phyloP scores from a whole-genome alignment of 768 basidiomycete species.

The Suillus luteus region DNA sequence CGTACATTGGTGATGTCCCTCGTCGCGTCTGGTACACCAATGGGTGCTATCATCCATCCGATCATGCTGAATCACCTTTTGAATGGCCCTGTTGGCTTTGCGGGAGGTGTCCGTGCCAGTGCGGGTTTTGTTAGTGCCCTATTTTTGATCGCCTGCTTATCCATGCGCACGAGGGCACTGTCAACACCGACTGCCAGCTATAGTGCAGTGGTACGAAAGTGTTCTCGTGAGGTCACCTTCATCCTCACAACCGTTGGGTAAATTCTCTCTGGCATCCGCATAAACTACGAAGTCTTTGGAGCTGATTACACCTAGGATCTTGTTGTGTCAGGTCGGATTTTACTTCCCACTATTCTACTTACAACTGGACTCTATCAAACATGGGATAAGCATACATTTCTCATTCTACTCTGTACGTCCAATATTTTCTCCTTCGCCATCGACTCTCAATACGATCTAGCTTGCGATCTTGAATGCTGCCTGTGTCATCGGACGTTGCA shows the following conservation, averaged over 20 bases:
- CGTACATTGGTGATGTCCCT: constrained; percentile 48
- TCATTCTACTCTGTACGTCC: constrained; percentile 55
- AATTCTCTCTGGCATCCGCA: neutral
- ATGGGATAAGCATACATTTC: constrained; percentile 45
- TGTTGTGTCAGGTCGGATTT: constrained; percentile 14
- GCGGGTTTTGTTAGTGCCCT: constrained; percentile 40
- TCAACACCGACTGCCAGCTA: constrained; percentile 13
- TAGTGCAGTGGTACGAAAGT: constrained; percentile 26
- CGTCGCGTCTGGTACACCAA: constrained; percentile 46
- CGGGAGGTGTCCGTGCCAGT: constrained; percentile 39
- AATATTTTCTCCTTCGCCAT: neutral
- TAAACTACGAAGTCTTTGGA: too few relatives aligned
- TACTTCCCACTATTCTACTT: constrained; percentile 60
- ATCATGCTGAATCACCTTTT: constrained; percentile 56
- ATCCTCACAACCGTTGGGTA: constrained; percentile 30
- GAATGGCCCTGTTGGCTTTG: constrained; percentile 48
- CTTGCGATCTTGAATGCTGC: constrained; percentile 55
- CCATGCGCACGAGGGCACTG: constrained; percentile 41
- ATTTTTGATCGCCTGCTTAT: constrained; percentile 39
- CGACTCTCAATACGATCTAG: constrained; percentile 25
- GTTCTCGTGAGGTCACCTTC: constrained; percentile 25
- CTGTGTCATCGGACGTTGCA: constrained; percentile 49
- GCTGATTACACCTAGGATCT: constrained; percentile 18
- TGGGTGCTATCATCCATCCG: constrained; percentile 59
- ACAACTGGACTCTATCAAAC: constrained; percentile 54